Percentiles rank a stretch among this genome's conserved stretches.
phyloP scores from a whole-genome alignment of 805 yeast genomes.

The Hanseniaspora mollemarum region DNA sequence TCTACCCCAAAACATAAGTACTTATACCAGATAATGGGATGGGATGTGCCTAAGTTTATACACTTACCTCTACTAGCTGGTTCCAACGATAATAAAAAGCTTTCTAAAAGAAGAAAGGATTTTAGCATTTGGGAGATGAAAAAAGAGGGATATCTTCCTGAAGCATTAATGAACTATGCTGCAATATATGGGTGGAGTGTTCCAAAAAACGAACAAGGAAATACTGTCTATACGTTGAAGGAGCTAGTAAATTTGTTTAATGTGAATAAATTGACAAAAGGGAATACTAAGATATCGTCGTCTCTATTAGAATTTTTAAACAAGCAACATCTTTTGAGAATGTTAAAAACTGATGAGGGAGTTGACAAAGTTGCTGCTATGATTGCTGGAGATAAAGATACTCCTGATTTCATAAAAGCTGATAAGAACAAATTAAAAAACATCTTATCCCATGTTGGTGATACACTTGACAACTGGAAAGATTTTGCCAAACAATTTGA shows the following conservation, averaged over 20 bases:
- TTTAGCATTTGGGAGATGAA: slow-evolving; percentile 52
- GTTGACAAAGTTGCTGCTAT: slow-evolving; percentile 28
- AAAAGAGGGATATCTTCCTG: slow-evolving; percentile 62
- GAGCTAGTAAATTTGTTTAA: slow-evolving; percentile 49
- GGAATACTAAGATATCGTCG: slow-evolving; percentile 84
- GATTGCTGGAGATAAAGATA: slow-evolving; percentile 16
- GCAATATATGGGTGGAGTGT: slow-evolving; percentile 96
- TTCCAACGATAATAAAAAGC: slow-evolving; percentile 49
- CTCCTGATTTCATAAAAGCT: slow-evolving; percentile 15
- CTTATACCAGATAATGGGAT: slow-evolving; percentile 70
- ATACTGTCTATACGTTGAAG: slow-evolving; percentile 42
- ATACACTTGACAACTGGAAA: slow-evolving; percentile 40
- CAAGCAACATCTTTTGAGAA: slow-evolving; percentile 47
- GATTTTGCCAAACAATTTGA: slow-evolving; percentile 41
- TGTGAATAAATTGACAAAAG: slow-evolving; percentile 69
- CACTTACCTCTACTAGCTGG: slow-evolving; percentile 85
- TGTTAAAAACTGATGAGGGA: slow-evolving; percentile 32
- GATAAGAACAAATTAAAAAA: slow-evolving; percentile 29
- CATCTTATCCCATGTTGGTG: slow-evolving; percentile 37
- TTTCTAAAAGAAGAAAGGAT: slow-evolving; percentile 80
- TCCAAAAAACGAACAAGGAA: slow-evolving; percentile 42
- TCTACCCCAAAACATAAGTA: slow-evolving; percentile 93
- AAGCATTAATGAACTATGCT: slow-evolving; percentile 75
- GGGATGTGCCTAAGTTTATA: slow-evolving; percentile 70
- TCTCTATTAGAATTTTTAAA: slow-evolving; percentile 67